phyloP scores from a whole-genome alignment of 2,329 filamentous ascomycete species.

The Aspergillus awamori region DNA sequence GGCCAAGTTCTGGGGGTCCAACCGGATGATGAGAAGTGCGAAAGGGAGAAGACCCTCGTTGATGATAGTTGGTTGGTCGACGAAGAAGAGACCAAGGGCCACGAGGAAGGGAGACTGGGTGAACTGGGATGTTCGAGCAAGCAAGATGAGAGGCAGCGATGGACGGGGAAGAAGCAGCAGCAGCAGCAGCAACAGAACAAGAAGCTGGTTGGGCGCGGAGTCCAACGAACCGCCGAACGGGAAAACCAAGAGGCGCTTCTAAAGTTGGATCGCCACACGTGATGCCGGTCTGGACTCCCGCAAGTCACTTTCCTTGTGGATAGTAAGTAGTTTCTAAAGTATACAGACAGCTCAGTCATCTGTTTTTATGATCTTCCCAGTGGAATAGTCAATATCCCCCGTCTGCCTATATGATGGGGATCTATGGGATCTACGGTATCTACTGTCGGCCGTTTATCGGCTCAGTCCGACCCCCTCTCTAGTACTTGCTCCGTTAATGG shows the following conservation, averaged over 20 bases:
- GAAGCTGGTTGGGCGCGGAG: slow-evolving; percentile 13
- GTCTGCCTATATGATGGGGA: too few relatives aligned
- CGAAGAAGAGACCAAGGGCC: background rate
- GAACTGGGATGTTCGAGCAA: too few relatives aligned
- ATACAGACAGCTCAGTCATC: background rate
- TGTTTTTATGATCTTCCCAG: too few relatives aligned
- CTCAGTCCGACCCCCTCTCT: background rate
- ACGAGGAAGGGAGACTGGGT: background rate
- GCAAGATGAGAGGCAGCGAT: background rate
- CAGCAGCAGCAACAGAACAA: background rate
- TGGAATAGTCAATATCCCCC: too few relatives aligned
- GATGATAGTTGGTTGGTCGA: slow-evolving; percentile 1
- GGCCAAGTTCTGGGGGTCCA: slow-evolving; percentile 10
- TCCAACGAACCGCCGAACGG: slow-evolving; percentile 10
- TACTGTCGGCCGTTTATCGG: background rate
- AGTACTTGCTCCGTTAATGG: background rate
- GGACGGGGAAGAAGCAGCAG: background rate
- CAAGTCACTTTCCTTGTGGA: background rate
- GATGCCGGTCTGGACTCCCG: slow-evolving; percentile 24
- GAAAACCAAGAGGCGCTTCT: slow-evolving; percentile 15
- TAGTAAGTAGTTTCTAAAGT: too few relatives aligned
- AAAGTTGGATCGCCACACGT: slow-evolving; percentile 24
- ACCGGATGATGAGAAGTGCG: background rate
- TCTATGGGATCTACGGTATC: background rate
- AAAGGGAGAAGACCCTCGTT: background rate